These are phyloP conservation scores for Beauveria australis DNA, from an alignment of 2,329 filamentous ascomycete species.

Conservation along the genomic window DNA sequence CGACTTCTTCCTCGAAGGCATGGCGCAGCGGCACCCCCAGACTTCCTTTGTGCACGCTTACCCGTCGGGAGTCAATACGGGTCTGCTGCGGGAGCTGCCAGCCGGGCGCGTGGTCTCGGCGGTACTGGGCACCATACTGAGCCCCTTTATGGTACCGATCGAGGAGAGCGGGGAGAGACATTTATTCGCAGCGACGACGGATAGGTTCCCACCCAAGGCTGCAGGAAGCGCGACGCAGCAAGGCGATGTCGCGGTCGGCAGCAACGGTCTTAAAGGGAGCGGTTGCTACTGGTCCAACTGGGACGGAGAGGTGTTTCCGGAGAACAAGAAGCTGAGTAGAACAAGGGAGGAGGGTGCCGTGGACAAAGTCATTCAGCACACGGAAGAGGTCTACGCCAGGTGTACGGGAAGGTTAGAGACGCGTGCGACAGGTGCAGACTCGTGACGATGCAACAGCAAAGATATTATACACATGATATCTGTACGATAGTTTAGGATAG, in stretches of 20 bases:
- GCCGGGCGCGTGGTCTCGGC: neutral
- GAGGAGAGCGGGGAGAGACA: conserved; percentile 12
- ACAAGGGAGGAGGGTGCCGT: neutral
- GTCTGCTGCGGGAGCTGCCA: neutral
- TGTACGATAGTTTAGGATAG: too few relatives aligned
- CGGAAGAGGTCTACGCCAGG: neutral
- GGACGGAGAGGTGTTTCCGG: neutral
- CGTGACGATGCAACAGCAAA: too few relatives aligned
- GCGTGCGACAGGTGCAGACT: too few relatives aligned
- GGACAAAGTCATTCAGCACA: conserved; percentile 1
- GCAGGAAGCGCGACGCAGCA: neutral
- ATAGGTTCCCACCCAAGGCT: conserved; percentile 3
- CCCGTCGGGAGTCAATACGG: conserved; percentile 20
- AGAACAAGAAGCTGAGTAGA: neutral
- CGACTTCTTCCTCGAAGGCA: conserved; percentile 35
- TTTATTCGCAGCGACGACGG: conserved; percentile 11
- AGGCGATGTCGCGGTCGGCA: neutral
- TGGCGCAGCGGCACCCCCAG: conserved; percentile 33
- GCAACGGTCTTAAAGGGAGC: neutral
- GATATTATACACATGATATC: too few relatives aligned
- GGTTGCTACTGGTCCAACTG: neutral
- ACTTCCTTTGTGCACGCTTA: conserved; percentile 25
- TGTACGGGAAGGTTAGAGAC: neutral
- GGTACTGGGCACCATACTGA: neutral
- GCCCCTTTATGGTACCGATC: neutral